Conservation (phyloP, 75 land plant species). For the Gnetum montanum region DNA sequence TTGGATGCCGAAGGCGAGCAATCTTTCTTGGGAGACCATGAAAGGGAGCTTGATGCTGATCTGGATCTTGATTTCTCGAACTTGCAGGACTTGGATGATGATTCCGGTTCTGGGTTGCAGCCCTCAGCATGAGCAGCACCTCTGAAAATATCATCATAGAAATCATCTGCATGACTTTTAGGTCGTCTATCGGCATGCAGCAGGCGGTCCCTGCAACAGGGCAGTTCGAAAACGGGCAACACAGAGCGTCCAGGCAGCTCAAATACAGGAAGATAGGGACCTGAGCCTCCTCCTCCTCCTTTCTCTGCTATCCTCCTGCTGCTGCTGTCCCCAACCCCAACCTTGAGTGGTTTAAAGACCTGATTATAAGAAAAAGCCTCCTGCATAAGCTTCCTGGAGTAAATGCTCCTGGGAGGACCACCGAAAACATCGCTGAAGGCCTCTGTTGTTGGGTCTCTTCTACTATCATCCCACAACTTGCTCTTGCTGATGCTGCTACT, state of each 20-base stretch:
- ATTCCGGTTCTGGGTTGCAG: neutral
- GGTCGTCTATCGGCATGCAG: neutral
- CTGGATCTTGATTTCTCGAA: constrained; percentile 2
- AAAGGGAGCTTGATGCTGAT: neutral
- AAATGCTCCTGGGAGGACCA: constrained; percentile 6
- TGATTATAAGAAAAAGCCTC: neutral
- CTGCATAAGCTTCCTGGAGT: neutral
- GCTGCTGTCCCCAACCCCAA: no score
- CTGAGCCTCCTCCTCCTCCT: neutral
- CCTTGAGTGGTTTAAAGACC: neutral
- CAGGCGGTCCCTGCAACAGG: neutral
- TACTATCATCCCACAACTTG: no score
- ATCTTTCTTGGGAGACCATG: no score
- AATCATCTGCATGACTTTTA: neutral
- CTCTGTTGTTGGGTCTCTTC: constrained; percentile 1
- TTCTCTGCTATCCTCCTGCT: no score
- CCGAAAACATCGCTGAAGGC: constrained; percentile 6
- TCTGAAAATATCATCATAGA: constrained; percentile 9
- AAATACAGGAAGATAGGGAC: constrained; percentile 1
- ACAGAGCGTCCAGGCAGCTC: constrained; percentile 7
- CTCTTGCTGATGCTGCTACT: no score
- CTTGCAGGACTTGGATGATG: neutral
- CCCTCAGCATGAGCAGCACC: neutral
- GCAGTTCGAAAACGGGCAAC: constrained; percentile 3
- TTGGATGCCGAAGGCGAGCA: no score